phyloP scores from a whole-genome alignment of 495 filamentous ascomycete genomes.

The Neurospora sublineolata region DNA sequence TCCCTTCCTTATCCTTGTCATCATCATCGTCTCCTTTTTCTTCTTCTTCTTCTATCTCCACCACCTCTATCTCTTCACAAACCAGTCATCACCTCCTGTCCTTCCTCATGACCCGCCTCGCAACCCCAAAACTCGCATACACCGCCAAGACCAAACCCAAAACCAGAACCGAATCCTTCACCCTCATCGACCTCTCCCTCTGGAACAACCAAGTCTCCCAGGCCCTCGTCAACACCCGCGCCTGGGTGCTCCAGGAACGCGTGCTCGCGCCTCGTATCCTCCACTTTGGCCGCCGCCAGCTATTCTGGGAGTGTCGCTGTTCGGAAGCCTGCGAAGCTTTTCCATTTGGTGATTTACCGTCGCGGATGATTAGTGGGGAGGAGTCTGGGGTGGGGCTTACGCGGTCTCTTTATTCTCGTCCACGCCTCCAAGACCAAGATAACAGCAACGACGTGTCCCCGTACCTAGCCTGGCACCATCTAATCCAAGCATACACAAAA shows the following conservation, averaged over 20 bases:
- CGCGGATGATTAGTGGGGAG: neutral
- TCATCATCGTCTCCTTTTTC: too few species aligned
- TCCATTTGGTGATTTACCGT: neutral
- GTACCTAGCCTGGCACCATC: neutral
- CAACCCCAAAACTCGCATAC: neutral
- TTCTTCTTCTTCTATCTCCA: too few species aligned
- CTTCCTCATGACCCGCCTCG: neutral
- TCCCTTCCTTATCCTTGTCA: too few species aligned
- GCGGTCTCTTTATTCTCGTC: neutral
- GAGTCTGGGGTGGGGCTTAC: neutral
- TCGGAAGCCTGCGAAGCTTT: neutral
- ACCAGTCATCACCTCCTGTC: neutral
- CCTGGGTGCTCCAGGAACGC: constrained; percentile 2
- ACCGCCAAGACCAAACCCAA: neutral
- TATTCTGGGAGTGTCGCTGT: constrained; percentile 1
- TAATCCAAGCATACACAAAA: neutral
- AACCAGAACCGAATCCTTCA: neutral
- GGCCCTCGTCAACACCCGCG: neutral
- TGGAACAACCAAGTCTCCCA: neutral
- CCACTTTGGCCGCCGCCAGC: constrained; percentile 1
- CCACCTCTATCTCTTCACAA: neutral
- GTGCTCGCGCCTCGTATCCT: neutral
- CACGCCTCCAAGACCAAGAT: neutral
- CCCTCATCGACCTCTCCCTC: neutral
- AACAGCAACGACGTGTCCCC: neutral